Percentiles rank a stretch among this genome's conserved stretches.
phyloP scores from a whole-genome alignment of 73 alveolate species.

The Urostyla sp. region DNA sequence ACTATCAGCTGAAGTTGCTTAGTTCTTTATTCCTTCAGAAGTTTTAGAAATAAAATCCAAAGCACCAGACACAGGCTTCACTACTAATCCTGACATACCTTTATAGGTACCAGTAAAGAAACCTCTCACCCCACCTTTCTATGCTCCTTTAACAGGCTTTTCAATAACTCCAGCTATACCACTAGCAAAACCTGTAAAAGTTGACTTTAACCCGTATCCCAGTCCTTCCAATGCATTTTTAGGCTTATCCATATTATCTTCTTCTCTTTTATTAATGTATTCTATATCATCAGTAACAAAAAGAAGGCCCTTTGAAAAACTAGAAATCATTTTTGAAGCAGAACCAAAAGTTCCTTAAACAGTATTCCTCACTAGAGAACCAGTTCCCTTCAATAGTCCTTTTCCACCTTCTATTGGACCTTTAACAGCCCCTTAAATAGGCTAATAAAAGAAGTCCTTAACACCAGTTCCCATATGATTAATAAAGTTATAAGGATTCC shows the following conservation, averaged over 20 bases:
- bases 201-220: constrained; percentile 87
- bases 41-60: constrained; percentile 96
- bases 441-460: constrained; percentile 94
- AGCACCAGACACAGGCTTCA: constrained; percentile 92
- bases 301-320: constrained; percentile 93
- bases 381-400: constrained; percentile 95
- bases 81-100: constrained; percentile 92
- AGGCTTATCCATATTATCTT: constrained; percentile 91
- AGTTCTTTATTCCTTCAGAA: constrained; percentile 98
- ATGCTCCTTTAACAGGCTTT: constrained; percentile 89
- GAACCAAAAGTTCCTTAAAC: constrained; percentile 97
- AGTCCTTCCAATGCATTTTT: constrained; percentile 92
- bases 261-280: constrained; percentile 87
- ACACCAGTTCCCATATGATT: constrained; percentile 94
- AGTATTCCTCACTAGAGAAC: constrained; percentile 92
- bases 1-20: constrained; percentile 85
- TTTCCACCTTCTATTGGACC: constrained; percentile 94
- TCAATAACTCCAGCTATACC: constrained; percentile 93
- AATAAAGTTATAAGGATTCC: constrained; percentile 93
- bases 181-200: constrained; percentile 69
- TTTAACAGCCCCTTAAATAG: constrained; percentile 94
- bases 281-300: constrained; percentile 94
- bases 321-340: constrained; percentile 86
- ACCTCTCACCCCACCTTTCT: constrained; percentile 88
- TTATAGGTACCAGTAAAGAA: constrained; percentile 87